Base-by-base conservation (phyloP, 805 yeast genomes). In the Zygoascus tannicola region DNA sequence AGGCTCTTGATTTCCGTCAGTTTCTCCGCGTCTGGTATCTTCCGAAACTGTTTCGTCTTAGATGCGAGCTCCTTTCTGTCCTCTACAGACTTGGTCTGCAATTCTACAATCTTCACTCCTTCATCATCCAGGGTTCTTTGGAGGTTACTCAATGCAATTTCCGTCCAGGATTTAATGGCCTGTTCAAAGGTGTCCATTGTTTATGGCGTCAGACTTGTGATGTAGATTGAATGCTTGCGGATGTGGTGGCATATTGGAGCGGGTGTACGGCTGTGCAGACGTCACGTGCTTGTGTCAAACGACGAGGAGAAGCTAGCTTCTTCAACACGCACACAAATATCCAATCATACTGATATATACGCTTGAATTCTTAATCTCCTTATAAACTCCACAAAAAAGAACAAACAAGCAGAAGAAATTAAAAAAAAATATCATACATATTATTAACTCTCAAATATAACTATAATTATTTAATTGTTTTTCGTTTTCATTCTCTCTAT, bases 11-110 rank as follows among this genome's bases (percentile, higher is more conserved):
- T 60, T 56, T 80, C 80, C 1, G 59, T 66, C 39, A 87, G 65
- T 60, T 86, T 88, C 41, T 75, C 80, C 12, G 70, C 76, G 44
- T 81, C 84, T 0, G 71, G 68, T 22, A 86, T 66, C 57, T 81
- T 85, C 59, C 80, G 78, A 65, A 90, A 92, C 38, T 72, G 79
- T 56, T 90, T 90, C n/a, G 98, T 92, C 58, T 77, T 78, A 2
- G 80, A 63, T 0, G 97, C 94, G 40, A 90, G 66, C 28, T 74
- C 76, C 60, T 85, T 85, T 50, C 98, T 73, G 28, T 80, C 74
- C 7, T 77, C 68, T 36, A 85, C 68, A 0, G 94, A 82, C 33
- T 63, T 65, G 41, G 78, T 71, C 60, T 87, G 95, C 20, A 74
- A 74, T 18, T 76, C 79, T 56, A 82, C 80, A 35, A 90, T 74